Evolutionary conservation across 1,139 yeast species (phyloP).

Genomic region (Wickerhamomyces sp.): DNA sequence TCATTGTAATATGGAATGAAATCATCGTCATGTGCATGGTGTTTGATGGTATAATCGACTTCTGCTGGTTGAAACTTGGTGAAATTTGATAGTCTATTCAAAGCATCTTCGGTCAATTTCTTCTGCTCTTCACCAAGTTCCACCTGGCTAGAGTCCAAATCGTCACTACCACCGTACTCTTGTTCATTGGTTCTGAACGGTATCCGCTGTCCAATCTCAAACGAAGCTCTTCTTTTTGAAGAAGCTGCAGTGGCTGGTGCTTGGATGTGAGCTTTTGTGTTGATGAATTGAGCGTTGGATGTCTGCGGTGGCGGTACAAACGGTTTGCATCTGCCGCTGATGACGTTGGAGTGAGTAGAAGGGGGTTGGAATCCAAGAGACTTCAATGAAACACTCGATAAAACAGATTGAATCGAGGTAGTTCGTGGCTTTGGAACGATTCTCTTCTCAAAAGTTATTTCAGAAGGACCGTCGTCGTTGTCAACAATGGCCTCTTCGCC

Average conservation of each 20-base stretch:
- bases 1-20: too few relatives aligned
- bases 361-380: slow-evolving; percentile 27
- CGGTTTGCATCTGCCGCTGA: slow-evolving; percentile 5
- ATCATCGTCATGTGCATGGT: slow-evolving; percentile 6
- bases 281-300: slow-evolving; percentile 17
- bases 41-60: slow-evolving; percentile 40
- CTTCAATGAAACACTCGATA: slow-evolving; percentile 54
- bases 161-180: slow-evolving; percentile 19
- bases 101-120: slow-evolving; percentile 33
- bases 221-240: slow-evolving; percentile 22
- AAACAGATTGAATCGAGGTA: slow-evolving; percentile 60
- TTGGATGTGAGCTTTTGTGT: slow-evolving; percentile 22
- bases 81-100: slow-evolving; percentile 29
- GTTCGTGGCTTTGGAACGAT: slow-evolving; percentile 47
- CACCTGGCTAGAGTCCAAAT: slow-evolving; percentile 14
- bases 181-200: slow-evolving; percentile 23
- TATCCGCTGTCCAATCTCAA: slow-evolving; percentile 28
- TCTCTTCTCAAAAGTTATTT: slow-evolving; percentile 44
- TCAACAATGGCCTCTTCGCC: slow-evolving; percentile 4
- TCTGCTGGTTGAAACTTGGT: slow-evolving; percentile 45
- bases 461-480: slow-evolving; percentile 10
- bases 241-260: slow-evolving; percentile 26
- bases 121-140: slow-evolving; percentile 31
- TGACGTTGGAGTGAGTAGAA: slow-evolving; percentile 4
- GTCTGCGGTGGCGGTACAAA: slow-evolving; percentile 9